Percentiles rank a stretch among this genome's conserved stretches.
These are phyloP conservation scores for Hysterangium stoloniferum DNA, from an alignment of 768 basidiomycete species.

Conservation along the genomic window DNA sequence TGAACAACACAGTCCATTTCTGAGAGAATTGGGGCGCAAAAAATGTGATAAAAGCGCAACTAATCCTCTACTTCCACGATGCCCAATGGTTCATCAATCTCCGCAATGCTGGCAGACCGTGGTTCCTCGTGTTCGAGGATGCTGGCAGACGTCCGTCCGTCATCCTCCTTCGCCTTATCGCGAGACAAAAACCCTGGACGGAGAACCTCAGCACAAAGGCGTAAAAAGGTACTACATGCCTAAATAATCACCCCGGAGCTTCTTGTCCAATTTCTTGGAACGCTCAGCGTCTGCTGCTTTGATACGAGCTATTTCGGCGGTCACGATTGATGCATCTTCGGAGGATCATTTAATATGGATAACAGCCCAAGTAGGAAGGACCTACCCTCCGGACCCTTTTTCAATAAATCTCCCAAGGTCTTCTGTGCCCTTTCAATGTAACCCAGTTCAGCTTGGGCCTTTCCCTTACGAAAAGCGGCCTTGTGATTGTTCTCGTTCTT, in stretches of 20 bases:
- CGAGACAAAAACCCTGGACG: slow-evolving; percentile 5
- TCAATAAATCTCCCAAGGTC: slow-evolving; percentile 56
- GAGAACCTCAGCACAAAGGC: background rate
- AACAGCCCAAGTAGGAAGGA: background rate
- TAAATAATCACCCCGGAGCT: slow-evolving; percentile 44
- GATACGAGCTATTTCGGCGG: slow-evolving; percentile 58
- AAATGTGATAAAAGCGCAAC: too few species aligned
- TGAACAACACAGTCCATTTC: too few species aligned
- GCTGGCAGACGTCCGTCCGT: too few species aligned
- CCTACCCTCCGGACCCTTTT: slow-evolving; percentile 54
- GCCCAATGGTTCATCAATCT: too few species aligned
- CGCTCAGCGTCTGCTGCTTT: slow-evolving; percentile 58
- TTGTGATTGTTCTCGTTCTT: slow-evolving; percentile 75
- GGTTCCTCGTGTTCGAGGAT: too few species aligned
- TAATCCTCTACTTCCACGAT: too few species aligned
- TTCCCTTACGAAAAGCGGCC: slow-evolving; percentile 74
- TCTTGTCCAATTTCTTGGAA: slow-evolving; percentile 57
- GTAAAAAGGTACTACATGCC: background rate
- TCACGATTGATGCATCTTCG: slow-evolving; percentile 48
- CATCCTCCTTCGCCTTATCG: background rate
- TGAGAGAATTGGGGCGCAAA: too few species aligned
- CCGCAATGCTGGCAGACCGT: too few species aligned
- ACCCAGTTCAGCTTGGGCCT: slow-evolving; percentile 69
- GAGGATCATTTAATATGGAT: background rate
- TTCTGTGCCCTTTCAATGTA: slow-evolving; percentile 67